A percentile compares a stretch with the other conserved stretches of the same genome.
phyloP scores from a whole-genome alignment of 805 yeast species.

The Kazachstania taianensis region DNA sequence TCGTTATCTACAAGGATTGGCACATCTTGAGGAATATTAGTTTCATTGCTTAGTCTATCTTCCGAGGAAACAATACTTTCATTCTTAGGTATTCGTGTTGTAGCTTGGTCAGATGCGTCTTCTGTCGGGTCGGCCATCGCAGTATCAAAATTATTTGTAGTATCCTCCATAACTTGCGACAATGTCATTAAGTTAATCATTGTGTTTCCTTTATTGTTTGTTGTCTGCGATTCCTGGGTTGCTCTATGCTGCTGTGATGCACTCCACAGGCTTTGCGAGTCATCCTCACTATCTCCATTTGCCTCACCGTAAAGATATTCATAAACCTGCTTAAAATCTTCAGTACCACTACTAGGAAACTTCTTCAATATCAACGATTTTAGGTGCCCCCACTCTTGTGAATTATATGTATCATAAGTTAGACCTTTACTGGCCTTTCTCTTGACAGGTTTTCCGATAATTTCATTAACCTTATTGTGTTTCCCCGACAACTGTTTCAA shows the following conservation, averaged over 20 bases:
- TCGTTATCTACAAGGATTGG: no score
- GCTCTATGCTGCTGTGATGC: conserved; percentile 13
- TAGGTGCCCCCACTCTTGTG: conserved; percentile 23
- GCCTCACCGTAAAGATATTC: conserved; percentile 20
- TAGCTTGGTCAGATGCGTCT: not conserved
- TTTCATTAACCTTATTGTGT: conserved; percentile 21
- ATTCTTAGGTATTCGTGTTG: no score
- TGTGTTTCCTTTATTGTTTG: not conserved
- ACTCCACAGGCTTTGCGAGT: conserved; percentile 13
- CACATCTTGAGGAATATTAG: no score
- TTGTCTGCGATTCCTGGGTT: not conserved
- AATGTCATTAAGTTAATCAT: conserved; percentile 16
- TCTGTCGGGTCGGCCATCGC: not conserved
- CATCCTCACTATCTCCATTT: conserved; percentile 2
- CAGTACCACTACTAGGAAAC: conserved; percentile 15
- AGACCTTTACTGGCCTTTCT: not conserved
- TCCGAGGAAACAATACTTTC: no score
- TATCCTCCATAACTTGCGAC: conserved; percentile 24
- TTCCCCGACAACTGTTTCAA: conserved; percentile 26
- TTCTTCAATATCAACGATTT: conserved; percentile 10
- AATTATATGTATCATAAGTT: conserved; percentile 19
- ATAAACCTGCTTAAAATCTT: conserved; percentile 18
- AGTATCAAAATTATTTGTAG: not conserved
- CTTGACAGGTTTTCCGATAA: conserved; percentile 7
- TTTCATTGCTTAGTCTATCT: not conserved